Percentiles rank a stretch among this genome's conserved stretches.
Conservation (phyloP, 225 moss, liverwort and hornwort species). For the Physcomitrium patens region DNA sequence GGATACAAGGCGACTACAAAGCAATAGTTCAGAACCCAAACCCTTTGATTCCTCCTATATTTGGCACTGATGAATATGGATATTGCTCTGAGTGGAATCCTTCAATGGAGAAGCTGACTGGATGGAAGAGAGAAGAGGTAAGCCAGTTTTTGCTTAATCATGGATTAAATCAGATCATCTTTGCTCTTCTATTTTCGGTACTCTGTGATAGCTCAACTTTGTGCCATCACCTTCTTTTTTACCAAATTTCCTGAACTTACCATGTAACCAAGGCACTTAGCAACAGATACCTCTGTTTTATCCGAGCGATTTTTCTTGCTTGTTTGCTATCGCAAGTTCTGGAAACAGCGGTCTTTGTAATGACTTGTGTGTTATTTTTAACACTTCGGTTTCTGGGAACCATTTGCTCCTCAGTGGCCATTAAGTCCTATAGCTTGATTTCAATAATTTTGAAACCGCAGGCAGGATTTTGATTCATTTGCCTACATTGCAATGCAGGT, state of each 20-base stretch:
- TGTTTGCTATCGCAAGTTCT: not conserved
- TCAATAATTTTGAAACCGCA: slow-evolving; percentile 7
- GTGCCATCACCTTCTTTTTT: too few relatives aligned
- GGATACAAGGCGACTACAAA: slow-evolving; percentile 65
- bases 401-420: not conserved
- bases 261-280: too few relatives aligned
- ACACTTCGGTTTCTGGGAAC: not conserved
- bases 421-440: slow-evolving; percentile 4
- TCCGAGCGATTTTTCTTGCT: not conserved
- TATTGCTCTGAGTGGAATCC: slow-evolving; percentile 70
- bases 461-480: not conserved
- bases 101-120: slow-evolving; percentile 66
- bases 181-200: not conserved
- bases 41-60: slow-evolving; percentile 65
- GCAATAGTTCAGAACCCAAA: slow-evolving; percentile 67
- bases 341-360: not conserved
- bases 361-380: not conserved
- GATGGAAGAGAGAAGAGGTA: slow-evolving; percentile 70
- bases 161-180: not conserved
- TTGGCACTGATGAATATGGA: slow-evolving; percentile 64
- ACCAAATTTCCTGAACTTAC: too few relatives aligned
- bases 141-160: too few relatives aligned
- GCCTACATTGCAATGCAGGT: slow-evolving; percentile 41
- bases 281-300: not conserved
- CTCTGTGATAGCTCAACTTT: not conserved